These are phyloP conservation scores for Raffaelea ambrosiae DNA, from an alignment of 2,329 filamentous ascomycete species.

Conservation along the genomic window DNA sequence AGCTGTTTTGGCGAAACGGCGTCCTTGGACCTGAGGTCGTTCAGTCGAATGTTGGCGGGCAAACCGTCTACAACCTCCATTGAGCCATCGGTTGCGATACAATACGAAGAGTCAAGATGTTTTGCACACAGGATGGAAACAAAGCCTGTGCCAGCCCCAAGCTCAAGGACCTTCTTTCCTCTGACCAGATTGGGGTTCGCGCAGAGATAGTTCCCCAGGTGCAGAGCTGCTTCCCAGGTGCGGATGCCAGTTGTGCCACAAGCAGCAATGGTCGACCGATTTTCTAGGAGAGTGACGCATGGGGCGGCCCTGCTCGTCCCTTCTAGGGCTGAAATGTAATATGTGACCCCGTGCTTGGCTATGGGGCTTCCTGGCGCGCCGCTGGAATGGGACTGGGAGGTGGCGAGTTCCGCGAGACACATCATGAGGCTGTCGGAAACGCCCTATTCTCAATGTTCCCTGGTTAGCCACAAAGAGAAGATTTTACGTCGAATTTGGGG, in stretches of 20 bases:
- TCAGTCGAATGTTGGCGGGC: constrained; percentile 60
- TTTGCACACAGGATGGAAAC: constrained; percentile 67
- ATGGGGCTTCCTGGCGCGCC: constrained; percentile 49
- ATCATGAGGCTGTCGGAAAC: constrained; percentile 75
- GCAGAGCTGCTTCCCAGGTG: constrained; percentile 74
- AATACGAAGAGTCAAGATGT: constrained; percentile 47
- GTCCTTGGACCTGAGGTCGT: constrained; percentile 49
- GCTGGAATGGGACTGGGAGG: constrained; percentile 56
- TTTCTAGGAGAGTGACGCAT: constrained; percentile 53
- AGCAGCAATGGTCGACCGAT: constrained; percentile 58
- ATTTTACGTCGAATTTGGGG: background rate
- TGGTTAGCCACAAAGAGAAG: constrained; percentile 3
- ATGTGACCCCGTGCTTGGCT: constrained; percentile 67
- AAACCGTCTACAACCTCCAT: constrained; percentile 61
- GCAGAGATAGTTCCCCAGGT: constrained; percentile 62
- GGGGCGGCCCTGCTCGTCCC: background rate
- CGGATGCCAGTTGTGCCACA: constrained; percentile 66
- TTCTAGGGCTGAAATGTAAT: constrained; percentile 38
- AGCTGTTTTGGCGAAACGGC: constrained; percentile 44
- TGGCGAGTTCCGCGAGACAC: constrained; percentile 55
- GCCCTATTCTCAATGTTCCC: constrained; percentile 63
- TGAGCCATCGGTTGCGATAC: constrained; percentile 67
- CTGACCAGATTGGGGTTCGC: constrained; percentile 33
- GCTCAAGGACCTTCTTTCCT: constrained; percentile 56
- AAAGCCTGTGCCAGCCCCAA: constrained; percentile 71